Conservation (phyloP, 371 early-diverging fungal genomes). For the Mucor velutinosus region DNA sequence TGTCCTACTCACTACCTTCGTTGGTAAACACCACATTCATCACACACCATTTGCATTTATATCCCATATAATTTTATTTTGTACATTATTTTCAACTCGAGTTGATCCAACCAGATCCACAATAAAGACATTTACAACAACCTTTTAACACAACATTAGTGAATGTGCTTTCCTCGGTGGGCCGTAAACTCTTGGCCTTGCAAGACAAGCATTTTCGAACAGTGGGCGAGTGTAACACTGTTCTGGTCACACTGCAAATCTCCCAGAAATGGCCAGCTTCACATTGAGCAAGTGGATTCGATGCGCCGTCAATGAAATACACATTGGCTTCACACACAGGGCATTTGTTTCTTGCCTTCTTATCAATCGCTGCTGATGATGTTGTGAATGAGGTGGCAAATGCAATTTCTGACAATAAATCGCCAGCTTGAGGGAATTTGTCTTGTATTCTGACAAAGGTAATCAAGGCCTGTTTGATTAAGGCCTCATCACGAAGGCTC, state of each 20-base stretch:
- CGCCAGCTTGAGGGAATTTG: not conserved
- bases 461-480: not conserved
- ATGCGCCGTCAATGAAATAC: not conserved
- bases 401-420: slow-evolving; percentile 14
- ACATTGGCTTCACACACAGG: slow-evolving; percentile 25
- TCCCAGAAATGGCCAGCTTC: slow-evolving; percentile 36
- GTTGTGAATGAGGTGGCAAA: not conserved
- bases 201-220: slow-evolving; percentile 26
- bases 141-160: slow-evolving; percentile 16
- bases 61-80: not conserved
- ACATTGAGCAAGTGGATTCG: slow-evolving; percentile 16
- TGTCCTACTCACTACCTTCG: slow-evolving; percentile 56
- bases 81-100: slow-evolving; percentile 2
- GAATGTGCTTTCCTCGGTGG: slow-evolving; percentile 4
- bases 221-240: slow-evolving; percentile 17
- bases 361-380: not conserved
- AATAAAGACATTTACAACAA: slow-evolving; percentile 27
- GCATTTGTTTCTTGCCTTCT: slow-evolving; percentile 22
- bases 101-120: slow-evolving; percentile 21
- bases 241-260: slow-evolving; percentile 27
- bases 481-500: not conserved
- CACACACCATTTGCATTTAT: not conserved
- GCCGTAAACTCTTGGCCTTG: slow-evolving; percentile 22
- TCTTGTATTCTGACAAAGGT: slow-evolving; percentile 12
- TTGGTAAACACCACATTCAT: slow-evolving; percentile 27